Base-by-base conservation (phyloP, 192 early-diverging fungal species). In the Thamnidium elegans region DNA sequence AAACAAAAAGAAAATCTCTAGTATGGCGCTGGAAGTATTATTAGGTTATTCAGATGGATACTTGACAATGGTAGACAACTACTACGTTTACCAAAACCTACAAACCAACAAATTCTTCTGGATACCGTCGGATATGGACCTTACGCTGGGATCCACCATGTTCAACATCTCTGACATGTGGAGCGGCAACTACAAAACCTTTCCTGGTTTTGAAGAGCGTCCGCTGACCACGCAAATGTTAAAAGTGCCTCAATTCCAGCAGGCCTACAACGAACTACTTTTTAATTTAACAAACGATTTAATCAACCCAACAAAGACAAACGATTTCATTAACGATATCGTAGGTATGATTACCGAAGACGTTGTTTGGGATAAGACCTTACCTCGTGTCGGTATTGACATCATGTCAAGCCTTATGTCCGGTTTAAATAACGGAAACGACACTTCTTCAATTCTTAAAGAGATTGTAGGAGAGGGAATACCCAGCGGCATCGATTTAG, bases 11-110 rank as follows among this genome's bases (percentile, higher is more conserved):
- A 26, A 56, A 43, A 42, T 15, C 17, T 3, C 11, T 32, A 67
- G 66, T 26, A 52, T 79, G 74, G 68, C 69, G 3, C 62, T 79
- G 55, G 74, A 79, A 23, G 65, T 73, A 43, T 63, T 79, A 4
- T 32, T 65, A 7, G 74, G 71, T 15, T 36, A 68, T 17, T 76
- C 67, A 47, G 74, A 76, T 43, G 58, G 65, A 2, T 79, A 76
- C 55, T 71, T 68, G 59, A 36, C 36, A 0, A 43, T 62, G 36
- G 74, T 66, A 48, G 70, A 68, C 20, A 76, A 79, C 36, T 79
- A 66, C 59, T 69, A 71, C 30, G 53, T 79, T 50, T 79, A 79
- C 42, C 61, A 73, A 26, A 68, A 79, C 50, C 71, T 71, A 3
- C n/a, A 73, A 14, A 73, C 71, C 2, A 59, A 60, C 23, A 70